Evolutionary conservation across 768 basidiomycete genomes (phyloP).

Genomic region (Tremella yokohamensis): DNA sequence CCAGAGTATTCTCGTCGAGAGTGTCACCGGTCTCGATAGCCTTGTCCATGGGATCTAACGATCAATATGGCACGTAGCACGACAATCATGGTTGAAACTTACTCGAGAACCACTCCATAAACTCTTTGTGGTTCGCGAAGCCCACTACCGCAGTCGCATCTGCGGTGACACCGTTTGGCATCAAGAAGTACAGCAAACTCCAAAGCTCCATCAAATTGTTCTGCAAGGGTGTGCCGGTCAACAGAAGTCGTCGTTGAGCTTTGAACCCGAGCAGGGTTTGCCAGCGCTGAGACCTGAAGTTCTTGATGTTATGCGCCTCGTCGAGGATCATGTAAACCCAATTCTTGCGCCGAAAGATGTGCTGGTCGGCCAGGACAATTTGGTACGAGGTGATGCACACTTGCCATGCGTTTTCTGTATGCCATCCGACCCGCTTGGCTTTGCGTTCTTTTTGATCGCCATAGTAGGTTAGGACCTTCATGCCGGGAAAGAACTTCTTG

Average conservation of each 20-base stretch:
- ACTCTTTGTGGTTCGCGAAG: slow-evolving; percentile 90
- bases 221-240: slow-evolving; percentile 52
- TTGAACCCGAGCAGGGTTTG: slow-evolving; percentile 80
- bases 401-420: slow-evolving; percentile 81
- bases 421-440: slow-evolving; percentile 85
- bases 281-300: slow-evolving; percentile 91
- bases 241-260: slow-evolving; percentile 44
- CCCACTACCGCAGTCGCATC: slow-evolving; percentile 51
- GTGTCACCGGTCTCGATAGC: slow-evolving; percentile 65
- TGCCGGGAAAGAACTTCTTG: slow-evolving; percentile 53
- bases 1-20: slow-evolving; percentile 76
- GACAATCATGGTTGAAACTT: slow-evolving; percentile 45
- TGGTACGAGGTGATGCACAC: slow-evolving; percentile 94
- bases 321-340: slow-evolving; percentile 98
- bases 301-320: slow-evolving; percentile 97
- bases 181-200: slow-evolving; percentile 53
- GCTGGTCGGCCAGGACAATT: slow-evolving; percentile 82
- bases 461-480: slow-evolving; percentile 52
- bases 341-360: slow-evolving; percentile 83
- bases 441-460: slow-evolving; percentile 76
- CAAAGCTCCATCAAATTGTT: slow-evolving; percentile 55
- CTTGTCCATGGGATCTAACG: slow-evolving; percentile 80
- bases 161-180: slow-evolving; percentile 49
- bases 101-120: slow-evolving; percentile 97
- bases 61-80: neutral